Base-by-base conservation (phyloP, 225 moss, liverwort and hornwort species). In the Marchantia polymorpha region DNA sequence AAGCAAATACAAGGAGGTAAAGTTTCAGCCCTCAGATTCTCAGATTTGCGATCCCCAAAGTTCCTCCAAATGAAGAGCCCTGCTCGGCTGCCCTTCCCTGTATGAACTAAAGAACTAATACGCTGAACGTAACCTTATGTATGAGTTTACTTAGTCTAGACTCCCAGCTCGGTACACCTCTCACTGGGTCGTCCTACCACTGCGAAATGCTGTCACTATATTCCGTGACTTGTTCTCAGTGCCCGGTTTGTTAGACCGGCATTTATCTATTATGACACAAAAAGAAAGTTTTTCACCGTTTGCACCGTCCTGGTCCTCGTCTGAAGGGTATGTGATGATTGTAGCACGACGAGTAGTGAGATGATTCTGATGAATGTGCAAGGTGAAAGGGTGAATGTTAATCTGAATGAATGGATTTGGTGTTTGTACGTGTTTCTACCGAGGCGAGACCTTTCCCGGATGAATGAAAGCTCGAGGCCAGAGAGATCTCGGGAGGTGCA, bases 1-100 rank as follows among this genome's bases (percentile, higher is more conserved):
- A 20, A 78, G 85, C 64, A 86, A 85, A 70, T 85, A 84, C 60
- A 85, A 84, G 55, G 91, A 96, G 92, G 95, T 92, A 39, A 72
- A 72, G 25, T 53, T 77, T 50, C 79, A 30, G 56, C 59, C 73
- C 16, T 59, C 72, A 48, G 71, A 76, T 61, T 76, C 53, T 27
- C 29, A 54, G 59, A 46, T 61, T 46, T 76, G 27, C 39, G 48
- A 77, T 26, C 68, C 65, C 27, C 53, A 27, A 73, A 17, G 25
- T 46, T 22, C 29, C 51, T 30, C 20, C 8, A 76, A 6, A 52
- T 5, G 63, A 19, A 12, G 49, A 26, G 10, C 82, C 15, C 10
- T 50, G 2, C 31, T 1, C 19, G 9, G 31, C 17, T 48, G 13
- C 8, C 20, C 39, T 48, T 49, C 60, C 25, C 58, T 61, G 61